phyloP scores from a whole-genome alignment of 495 filamentous ascomycete genomes.

The Geoglossum glabrum region DNA sequence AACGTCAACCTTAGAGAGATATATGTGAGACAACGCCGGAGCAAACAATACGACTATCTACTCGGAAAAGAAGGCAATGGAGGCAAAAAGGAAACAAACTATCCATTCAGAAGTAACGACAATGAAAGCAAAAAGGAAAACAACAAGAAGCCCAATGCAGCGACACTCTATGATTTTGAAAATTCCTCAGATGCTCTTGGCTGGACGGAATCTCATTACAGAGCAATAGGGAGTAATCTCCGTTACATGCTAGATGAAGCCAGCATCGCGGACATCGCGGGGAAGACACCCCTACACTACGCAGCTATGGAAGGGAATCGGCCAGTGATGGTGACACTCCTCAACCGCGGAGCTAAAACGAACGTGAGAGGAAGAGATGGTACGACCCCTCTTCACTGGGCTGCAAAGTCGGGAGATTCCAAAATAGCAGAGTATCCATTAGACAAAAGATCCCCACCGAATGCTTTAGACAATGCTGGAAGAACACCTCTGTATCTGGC shows the following conservation, averaged over 20 bases:
- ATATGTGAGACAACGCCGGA: background rate
- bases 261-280: background rate
- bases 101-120: no score
- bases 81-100: background rate
- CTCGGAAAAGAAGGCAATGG: background rate
- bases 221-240: background rate
- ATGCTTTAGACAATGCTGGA: background rate
- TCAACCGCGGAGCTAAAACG: background rate
- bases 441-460: background rate
- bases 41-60: background rate
- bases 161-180: background rate
- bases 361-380: background rate
- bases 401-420: background rate
- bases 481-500: background rate
- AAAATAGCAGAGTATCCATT: background rate
- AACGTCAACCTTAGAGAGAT: background rate
- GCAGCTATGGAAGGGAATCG: background rate
- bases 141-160: background rate
- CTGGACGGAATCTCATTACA: background rate
- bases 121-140: background rate
- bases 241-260: background rate
- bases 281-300: background rate
- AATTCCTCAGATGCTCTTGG: background rate
- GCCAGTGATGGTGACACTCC: background rate
- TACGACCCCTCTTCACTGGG: background rate